Conservation (phyloP, 2,329 filamentous ascomycete species). For the Ophiostoma ips region DNA sequence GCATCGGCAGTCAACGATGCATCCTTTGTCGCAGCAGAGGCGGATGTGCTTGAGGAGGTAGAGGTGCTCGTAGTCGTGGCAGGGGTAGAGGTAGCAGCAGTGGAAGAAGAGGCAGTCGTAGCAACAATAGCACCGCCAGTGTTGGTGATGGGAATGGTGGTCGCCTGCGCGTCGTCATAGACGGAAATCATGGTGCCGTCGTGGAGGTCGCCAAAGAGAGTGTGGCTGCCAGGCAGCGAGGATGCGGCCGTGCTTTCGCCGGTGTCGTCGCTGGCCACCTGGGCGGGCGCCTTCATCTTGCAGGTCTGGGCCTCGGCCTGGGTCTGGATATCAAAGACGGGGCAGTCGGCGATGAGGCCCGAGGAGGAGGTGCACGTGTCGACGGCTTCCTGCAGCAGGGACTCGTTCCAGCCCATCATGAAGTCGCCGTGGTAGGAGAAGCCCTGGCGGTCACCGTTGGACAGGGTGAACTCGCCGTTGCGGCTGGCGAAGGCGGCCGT, state of each 20-base stretch:
- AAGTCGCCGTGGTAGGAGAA: constrained; percentile 71
- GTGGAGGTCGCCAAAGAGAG: constrained; percentile 21
- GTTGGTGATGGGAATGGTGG: constrained; percentile 1
- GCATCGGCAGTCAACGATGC: background rate
- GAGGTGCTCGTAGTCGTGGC: constrained; percentile 2
- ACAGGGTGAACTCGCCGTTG: constrained; percentile 56
- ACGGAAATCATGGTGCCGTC: constrained; percentile 8
- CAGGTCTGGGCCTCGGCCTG: constrained; percentile 43
- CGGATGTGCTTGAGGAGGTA: background rate
- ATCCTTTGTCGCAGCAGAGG: background rate
- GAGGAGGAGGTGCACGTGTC: constrained; percentile 58
- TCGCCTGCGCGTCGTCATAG: constrained; percentile 9
- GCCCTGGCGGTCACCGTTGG: constrained; percentile 66
- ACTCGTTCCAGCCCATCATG: constrained; percentile 60
- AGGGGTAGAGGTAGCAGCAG: constrained; percentile 5
- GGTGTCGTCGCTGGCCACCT: constrained; percentile 46
- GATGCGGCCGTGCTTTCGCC: constrained; percentile 18
- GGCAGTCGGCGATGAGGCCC: constrained; percentile 60
- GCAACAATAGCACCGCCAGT: constrained; percentile 6
- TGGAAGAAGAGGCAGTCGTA: constrained; percentile 1
- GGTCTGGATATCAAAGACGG: constrained; percentile 56
- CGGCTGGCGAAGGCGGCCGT: constrained; percentile 50
- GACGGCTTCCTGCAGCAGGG: constrained; percentile 58
- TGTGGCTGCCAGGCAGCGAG: constrained; percentile 49
- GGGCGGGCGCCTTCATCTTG: constrained; percentile 42